Evolutionary conservation across 2,329 filamentous ascomycete species (phyloP).

Genomic region (Colletotrichum lupini): DNA sequence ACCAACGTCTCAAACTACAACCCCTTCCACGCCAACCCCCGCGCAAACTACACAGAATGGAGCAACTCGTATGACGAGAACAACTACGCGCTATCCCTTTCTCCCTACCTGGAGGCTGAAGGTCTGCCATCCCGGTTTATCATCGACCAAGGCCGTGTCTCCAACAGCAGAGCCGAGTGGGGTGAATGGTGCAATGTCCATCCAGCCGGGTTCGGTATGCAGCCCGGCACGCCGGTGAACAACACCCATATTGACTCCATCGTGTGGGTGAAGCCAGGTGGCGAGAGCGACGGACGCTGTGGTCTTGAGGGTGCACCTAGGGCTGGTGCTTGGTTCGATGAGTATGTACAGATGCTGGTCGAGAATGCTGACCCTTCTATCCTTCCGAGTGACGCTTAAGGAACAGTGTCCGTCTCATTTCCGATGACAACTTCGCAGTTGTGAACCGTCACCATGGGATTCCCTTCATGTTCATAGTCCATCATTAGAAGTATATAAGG

Average conservation of each 20-base stretch:
- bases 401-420: too few relatives aligned
- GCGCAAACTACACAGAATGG: conserved; percentile 54
- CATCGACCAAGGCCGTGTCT: conserved; percentile 56
- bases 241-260: conserved; percentile 53
- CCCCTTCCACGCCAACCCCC: conserved; percentile 48
- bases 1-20: conserved; percentile 59
- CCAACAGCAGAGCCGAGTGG: conserved; percentile 50
- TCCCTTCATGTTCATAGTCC: not conserved
- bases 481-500: not conserved
- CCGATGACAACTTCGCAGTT: not conserved
- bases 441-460: not conserved
- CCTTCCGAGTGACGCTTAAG: not conserved
- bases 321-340: conserved; percentile 55
- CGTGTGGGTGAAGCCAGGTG: conserved; percentile 58
- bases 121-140: conserved; percentile 57
- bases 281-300: conserved; percentile 55
- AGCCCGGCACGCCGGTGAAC: conserved; percentile 48
- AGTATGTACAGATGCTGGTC: conserved; percentile 53
- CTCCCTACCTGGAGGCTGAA: conserved; percentile 48
- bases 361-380: conserved; percentile 48
- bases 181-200: conserved; percentile 58
- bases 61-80: conserved; percentile 53
- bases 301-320: conserved; percentile 49
- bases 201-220: conserved; percentile 51
- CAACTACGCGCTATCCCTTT: conserved; percentile 51